Conservation (phyloP, 495 filamentous ascomycete species). For the Hypoxylon crocopeplum region DNA sequence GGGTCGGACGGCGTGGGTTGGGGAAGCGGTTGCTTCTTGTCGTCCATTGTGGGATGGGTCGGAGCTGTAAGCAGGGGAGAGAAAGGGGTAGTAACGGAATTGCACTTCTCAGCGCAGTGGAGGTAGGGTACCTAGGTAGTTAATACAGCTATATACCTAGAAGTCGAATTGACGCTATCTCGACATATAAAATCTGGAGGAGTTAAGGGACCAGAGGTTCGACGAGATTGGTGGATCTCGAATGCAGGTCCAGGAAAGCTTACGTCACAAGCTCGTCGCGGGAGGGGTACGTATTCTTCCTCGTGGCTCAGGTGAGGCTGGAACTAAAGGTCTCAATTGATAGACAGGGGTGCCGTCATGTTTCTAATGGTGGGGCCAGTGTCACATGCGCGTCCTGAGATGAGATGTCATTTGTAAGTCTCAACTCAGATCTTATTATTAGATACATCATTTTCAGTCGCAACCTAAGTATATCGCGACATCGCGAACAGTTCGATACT, state of each 20-base stretch:
- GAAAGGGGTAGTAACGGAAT: background rate
- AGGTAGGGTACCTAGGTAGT: background rate
- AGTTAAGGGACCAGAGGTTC: background rate
- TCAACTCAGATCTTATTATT: conserved; percentile 13
- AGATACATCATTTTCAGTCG: background rate
- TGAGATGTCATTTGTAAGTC: conserved; percentile 18
- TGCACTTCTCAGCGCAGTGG: background rate
- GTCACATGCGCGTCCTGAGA: conserved; percentile 32
- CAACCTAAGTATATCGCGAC: background rate
- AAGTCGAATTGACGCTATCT: too few species aligned
- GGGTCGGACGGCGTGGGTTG: conserved; percentile 45
- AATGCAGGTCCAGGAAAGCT: conserved; percentile 23
- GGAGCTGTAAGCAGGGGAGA: background rate
- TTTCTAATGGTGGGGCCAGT: conserved; percentile 24
- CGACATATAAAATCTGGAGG: too few species aligned
- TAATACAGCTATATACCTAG: background rate
- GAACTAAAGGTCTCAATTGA: conserved; percentile 1
- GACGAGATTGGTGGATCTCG: conserved; percentile 6
- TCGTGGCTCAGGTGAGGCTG: conserved; percentile 31
- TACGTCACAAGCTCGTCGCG: conserved; percentile 25
- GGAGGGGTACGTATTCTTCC: background rate
- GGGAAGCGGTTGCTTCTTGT: conserved; percentile 26
- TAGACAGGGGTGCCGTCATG: conserved; percentile 25
- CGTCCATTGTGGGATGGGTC: conserved; percentile 32
- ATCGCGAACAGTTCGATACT: background rate